Percentiles rank a stretch among this genome's conserved stretches.
Conservation (phyloP, 1,284 basidiomycete genomes). For the Cutaneotrichosporon sp. region DNA sequence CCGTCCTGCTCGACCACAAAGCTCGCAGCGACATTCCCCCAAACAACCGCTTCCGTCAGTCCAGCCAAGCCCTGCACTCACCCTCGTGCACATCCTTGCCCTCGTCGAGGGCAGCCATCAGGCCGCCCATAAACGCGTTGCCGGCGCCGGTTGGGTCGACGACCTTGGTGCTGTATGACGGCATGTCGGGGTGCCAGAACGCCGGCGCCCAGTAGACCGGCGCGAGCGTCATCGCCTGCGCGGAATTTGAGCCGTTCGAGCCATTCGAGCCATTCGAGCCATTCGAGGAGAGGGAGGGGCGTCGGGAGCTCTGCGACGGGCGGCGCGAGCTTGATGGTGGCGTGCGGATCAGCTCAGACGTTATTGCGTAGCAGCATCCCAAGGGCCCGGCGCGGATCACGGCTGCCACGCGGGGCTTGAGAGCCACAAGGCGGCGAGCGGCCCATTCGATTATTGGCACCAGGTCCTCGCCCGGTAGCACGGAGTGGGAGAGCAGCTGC, state of each 20-base stretch:
- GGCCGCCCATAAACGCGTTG: constrained; percentile 45
- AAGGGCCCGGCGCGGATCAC: constrained; percentile 30
- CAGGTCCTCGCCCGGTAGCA: constrained; percentile 3
- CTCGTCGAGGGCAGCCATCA: constrained; percentile 36
- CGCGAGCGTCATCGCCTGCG: background rate
- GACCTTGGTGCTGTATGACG: constrained; percentile 21
- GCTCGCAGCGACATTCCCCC: constrained; percentile 42
- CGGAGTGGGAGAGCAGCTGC: constrained; percentile 23
- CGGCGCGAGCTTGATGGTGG: background rate
- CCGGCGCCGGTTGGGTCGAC: constrained; percentile 46
- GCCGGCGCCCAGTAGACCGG: constrained; percentile 31
- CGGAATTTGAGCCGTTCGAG: no score
- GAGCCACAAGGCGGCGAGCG: constrained; percentile 12
- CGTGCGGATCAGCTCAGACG: constrained; percentile 5
- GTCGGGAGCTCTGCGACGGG: no score
- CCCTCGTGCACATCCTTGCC: constrained; percentile 32
- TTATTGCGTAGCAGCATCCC: constrained; percentile 28
- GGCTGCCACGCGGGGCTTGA: constrained; percentile 23
- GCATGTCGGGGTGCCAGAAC: constrained; percentile 23
- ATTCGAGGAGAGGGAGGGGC: no score
- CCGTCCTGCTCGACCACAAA: constrained; percentile 46
- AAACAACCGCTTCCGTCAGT: constrained; percentile 30
- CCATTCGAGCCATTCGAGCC: no score
- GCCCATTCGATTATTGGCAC: constrained; percentile 14
- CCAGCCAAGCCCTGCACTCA: constrained; percentile 13